Base-by-base conservation (phyloP, 169 alveolate species). In the Babesia sp. region DNA sequence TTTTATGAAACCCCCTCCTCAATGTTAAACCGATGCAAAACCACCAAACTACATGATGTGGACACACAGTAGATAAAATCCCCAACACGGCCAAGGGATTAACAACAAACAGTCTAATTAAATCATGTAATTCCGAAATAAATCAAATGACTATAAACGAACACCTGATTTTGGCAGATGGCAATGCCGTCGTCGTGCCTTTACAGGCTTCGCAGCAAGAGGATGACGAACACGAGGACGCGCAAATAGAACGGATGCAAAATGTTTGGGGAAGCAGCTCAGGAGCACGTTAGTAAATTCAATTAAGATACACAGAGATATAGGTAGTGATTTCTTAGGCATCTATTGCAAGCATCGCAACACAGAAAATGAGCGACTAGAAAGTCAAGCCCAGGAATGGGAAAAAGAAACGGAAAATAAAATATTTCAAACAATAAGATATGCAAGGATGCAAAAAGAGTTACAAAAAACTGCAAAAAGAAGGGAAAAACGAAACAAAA, bases 211-310 rank as follows among this genome's bases (percentile, higher is more conserved):
- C 31, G 26, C 70, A 68, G 45, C 66, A 58, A 48, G 46, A 67
- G 26, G 66, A 53, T 28, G 83, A 80, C 18, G 45, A 45, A 24
- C 74, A 73, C 28, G 90, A 74, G 29, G 73, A 69, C 45, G 68
- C 72, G 14, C 59, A 56, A 20, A 68, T 79, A 22, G 93, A 87
- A 24, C 72, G 87, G 42, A 41, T 87, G 4, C 88, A 74, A 33
- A 87, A 87, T 60, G 90, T 87, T 41, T 87, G 93, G 91, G 93
- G 93, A 48, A 83, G 91, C 39, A 80, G 90, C 60, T 86, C 93
- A 9, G 93, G 93, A 0, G 93, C 93, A 53, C 78, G 88, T 80
- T 33, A 20, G 58, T 51, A 3, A 26, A 44, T 20, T 0, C 28
- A 68, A 18, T 1, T 4, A 16, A 53, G 16, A 18, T 8, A 22